Base-by-base conservation (phyloP, 2,329 filamentous ascomycete species). In the Pseudofabraea citricarpa region DNA sequence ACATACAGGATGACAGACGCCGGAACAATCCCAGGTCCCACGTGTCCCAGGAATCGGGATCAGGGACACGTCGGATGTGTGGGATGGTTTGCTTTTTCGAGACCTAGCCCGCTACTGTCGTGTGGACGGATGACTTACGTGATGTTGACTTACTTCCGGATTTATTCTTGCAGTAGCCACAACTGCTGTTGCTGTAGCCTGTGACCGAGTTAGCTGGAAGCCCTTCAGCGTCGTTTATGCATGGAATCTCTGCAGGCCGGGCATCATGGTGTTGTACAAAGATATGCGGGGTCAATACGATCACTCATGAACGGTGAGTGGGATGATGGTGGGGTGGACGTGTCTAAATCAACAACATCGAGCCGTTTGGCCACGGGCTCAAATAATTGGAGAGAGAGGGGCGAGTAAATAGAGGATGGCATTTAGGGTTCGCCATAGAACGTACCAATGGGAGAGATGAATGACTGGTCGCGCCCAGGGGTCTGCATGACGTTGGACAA, bases 121-220 rank as follows among this genome's bases (percentile, higher is more conserved):
- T n/a, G n/a, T n/a, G n/a, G n/a, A n/a, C n/a, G n/a, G n/a, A n/a
- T n/a, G n/a, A 22, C 45, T 51, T 52, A 52, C 42, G 49, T 50
- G 51, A 52, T 43, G 35, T 41, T 43, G 47, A 60, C 58, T 55
- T 33, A 62, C 58, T 59, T 54, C 51, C 52, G 37, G 52, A 54
- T 45, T 49, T 50, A 24, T 45, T 52, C n/a, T 53, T 37, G 41
- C 56, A 60, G 47, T 60, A 62, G 24, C 56, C 57, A 40, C 58
- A 61, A 38, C 53, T 51, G 43, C 35, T 53, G 21, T 56, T 56
- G 5, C 46, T 43, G 44, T 62, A 62, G 12, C 59, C 57, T 58
- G 40, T 31, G 26, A 45, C 27, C 29, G 20, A 36, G n/a, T 15
- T 22, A 37, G 51, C 54, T 45, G 55, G 49, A 20, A 37, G 15